Base-by-base conservation (phyloP, 2,329 filamentous ascomycete species). In the Pseudogymnoascus sp. region DNA sequence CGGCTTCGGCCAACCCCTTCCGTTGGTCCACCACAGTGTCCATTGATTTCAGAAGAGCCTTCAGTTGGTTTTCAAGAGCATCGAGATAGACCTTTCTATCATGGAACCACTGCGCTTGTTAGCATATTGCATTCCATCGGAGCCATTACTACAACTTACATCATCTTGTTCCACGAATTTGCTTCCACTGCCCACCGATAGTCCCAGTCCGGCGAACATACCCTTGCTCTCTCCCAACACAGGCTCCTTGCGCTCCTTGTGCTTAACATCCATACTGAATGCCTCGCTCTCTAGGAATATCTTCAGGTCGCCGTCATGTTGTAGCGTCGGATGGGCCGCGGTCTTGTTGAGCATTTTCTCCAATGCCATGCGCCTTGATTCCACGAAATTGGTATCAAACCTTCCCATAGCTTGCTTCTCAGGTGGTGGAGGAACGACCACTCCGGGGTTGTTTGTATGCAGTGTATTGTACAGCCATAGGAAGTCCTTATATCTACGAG, bases 81-180 rank as follows among this genome's bases (percentile, higher is more conserved):
- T 99, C 95, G 9, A 99, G 84, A 72, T 99, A 99, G 63, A 97
- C 85, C 71, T 88, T 91, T 66, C 95, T 91, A 69, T 99, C 95
- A 70, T 99, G 93, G 78, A 99, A 99, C 95, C 93, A 99, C 88
- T 92, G 64, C 28, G 12, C 12, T 62, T 61, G 38, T 75, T 67
- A 75, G 70, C 53, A 61, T 61, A 14, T 53, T 11, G 11, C 40
- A 16, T 43, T 6, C n/a, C 1, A 6, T 36, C 18, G n/a, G 60
- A 34, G 14, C 4, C 25, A 28, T 12, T 62, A 18, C 36, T 37
- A 40, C 31, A 42, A 66, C 88, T 80, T 76, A 91, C 89, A 77
- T 99, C 95, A 74, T 99, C 95, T 73, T 97, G 95, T 77, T 99
- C 95, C 40, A 99, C 87, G 77, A 99, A 99, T 76, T 99, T 99